Evolutionary conservation across 1,139 yeast species (phyloP).

Genomic region (Kodamaea sp.): DNA sequence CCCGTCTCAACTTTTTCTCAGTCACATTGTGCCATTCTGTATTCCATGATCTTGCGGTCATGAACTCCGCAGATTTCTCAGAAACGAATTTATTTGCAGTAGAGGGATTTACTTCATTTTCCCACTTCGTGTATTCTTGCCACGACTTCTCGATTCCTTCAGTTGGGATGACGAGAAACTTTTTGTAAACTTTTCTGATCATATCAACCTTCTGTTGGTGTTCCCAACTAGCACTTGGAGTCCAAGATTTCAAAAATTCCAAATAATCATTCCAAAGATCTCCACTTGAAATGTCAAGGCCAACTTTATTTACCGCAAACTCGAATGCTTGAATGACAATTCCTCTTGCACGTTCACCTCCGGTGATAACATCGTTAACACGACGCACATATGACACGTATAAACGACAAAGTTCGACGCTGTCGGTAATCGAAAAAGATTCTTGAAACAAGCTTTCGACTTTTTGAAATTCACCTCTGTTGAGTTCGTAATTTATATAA

Average conservation of each 20-base stretch:
- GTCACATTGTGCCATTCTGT: constrained; percentile 68
- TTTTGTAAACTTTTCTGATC: constrained; percentile 72
- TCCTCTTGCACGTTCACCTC: constrained; percentile 81
- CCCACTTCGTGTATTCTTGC: constrained; percentile 83
- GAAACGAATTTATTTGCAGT: constrained; percentile 86
- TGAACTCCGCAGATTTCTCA: constrained; percentile 82
- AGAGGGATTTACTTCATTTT: constrained; percentile 68
- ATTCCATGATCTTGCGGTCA: constrained; percentile 82
- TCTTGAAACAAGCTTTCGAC: constrained; percentile 67
- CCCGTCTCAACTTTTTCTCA: constrained; percentile 37
- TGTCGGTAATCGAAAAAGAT: constrained; percentile 59
- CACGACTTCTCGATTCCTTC: constrained; percentile 75
- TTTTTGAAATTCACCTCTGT: constrained; percentile 64
- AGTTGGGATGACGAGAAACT: constrained; percentile 70
- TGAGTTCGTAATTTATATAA: constrained; percentile 69
- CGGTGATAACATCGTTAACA: constrained; percentile 75
- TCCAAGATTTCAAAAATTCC: constrained; percentile 77
- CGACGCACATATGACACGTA: constrained; percentile 81
- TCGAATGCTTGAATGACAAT: constrained; percentile 82
- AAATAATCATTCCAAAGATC: constrained; percentile 82
- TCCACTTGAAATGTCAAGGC: constrained; percentile 73
- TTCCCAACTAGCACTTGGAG: constrained; percentile 82
- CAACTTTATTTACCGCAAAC: constrained; percentile 75
- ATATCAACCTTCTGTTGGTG: constrained; percentile 80
- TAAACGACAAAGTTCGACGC: constrained; percentile 68